Percentiles rank a stretch among this genome's conserved stretches.
phyloP scores from a whole-genome alignment of 2,329 filamentous ascomycete genomes.

The Diaporthe amygdali region DNA sequence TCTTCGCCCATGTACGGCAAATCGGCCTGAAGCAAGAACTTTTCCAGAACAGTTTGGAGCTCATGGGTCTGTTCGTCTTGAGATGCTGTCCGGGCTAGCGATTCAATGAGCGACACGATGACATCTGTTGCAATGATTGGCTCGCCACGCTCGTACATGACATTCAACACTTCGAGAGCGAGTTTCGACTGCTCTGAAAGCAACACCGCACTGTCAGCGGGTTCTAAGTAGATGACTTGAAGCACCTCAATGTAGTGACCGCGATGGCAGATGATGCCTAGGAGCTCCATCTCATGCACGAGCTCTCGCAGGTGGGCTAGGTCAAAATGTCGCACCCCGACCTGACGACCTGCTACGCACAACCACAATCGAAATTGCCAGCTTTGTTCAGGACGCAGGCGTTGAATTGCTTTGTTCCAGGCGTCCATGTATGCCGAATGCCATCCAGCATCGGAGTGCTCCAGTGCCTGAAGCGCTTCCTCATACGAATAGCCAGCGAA shows the following conservation, averaged over 20 bases:
- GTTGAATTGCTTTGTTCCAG: slow-evolving; percentile 32
- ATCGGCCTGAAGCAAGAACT: slow-evolving; percentile 44
- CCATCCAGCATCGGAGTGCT: background rate
- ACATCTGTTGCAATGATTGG: slow-evolving; percentile 50
- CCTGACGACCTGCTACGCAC: slow-evolving; percentile 31
- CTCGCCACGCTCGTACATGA: slow-evolving; percentile 51
- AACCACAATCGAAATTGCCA: slow-evolving; percentile 41
- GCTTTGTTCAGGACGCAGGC: slow-evolving; percentile 35
- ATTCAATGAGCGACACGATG: slow-evolving; percentile 54
- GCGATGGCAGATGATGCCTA: slow-evolving; percentile 41
- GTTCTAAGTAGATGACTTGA: slow-evolving; percentile 40
- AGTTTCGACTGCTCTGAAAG: slow-evolving; percentile 41
- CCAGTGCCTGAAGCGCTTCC: slow-evolving; percentile 17
- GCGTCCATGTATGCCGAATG: slow-evolving; percentile 12
- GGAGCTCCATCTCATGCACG: slow-evolving; percentile 45
- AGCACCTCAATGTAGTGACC: slow-evolving; percentile 44
- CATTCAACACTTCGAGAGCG: slow-evolving; percentile 48
- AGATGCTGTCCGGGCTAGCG: slow-evolving; percentile 38
- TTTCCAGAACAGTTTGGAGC: slow-evolving; percentile 51
- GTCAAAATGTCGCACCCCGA: slow-evolving; percentile 22
- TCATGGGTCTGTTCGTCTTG: slow-evolving; percentile 40
- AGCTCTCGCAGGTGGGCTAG: slow-evolving; percentile 31
- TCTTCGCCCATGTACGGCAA: slow-evolving; percentile 43
- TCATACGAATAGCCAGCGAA: background rate
- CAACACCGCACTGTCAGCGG: slow-evolving; percentile 26